Conservation (phyloP, 78 protist species). For the Dictyostelium firmibasis region DNA sequence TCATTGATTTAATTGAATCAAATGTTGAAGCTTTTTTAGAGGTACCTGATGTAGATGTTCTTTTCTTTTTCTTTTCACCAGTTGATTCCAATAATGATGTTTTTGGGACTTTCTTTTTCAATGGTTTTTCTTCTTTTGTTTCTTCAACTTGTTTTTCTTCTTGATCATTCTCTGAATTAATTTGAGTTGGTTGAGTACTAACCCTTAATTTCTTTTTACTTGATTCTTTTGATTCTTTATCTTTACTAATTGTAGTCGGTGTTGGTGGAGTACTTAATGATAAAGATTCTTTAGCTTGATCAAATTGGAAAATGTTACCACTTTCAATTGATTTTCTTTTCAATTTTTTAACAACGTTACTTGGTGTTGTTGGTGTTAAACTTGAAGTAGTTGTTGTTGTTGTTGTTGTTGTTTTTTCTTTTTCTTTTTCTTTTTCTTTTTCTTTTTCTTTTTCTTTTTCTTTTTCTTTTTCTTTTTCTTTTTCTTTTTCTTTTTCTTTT, state of each 20-base stretch:
- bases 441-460: neutral
- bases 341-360: neutral
- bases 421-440: neutral
- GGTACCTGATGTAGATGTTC: neutral
- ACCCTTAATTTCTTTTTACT: conserved; percentile 15
- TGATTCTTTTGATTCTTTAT: neutral
- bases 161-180: neutral
- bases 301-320: conserved; percentile 32
- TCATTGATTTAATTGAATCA: neutral
- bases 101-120: neutral
- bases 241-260: neutral
- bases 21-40: neutral
- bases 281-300: neutral
- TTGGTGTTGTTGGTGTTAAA: neutral
- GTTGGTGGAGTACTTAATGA: neutral
- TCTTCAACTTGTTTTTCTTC: neutral
- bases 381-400: neutral
- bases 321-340: conserved; percentile 27
- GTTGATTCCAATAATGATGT: neutral
- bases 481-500: neutral
- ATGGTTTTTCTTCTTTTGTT: neutral
- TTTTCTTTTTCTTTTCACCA: conserved; percentile 14
- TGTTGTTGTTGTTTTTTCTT: neutral
- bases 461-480: too few relatives aligned
- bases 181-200: neutral